Conservation (phyloP, 345 rosid species). For the Eutrema yunnanense region DNA sequence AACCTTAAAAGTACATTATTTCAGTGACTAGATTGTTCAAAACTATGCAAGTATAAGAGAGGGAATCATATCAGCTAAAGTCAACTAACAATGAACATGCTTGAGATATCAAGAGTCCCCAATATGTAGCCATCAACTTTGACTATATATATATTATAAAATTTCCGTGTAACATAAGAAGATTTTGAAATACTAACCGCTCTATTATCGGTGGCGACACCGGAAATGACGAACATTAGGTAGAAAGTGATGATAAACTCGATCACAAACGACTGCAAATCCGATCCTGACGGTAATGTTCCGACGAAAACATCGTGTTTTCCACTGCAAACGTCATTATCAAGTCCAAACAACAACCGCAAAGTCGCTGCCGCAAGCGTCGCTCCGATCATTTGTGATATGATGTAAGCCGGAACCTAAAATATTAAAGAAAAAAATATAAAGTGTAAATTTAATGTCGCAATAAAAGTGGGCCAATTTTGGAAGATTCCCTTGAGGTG, state of each 20-base stretch:
- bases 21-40: neutral
- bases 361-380: slow-evolving; percentile 80
- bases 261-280: slow-evolving; percentile 64
- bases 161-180: neutral
- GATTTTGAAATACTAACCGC: slow-evolving; percentile 50
- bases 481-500: neutral
- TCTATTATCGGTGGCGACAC: slow-evolving; percentile 90
- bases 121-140: too few relatives aligned
- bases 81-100: neutral
- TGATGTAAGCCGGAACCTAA: slow-evolving; percentile 76
- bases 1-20: neutral
- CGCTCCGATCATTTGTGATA: slow-evolving; percentile 66
- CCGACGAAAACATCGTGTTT: slow-evolving; percentile 62
- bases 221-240: slow-evolving; percentile 82
- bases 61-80: neutral
- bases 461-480: neutral
- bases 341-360: slow-evolving; percentile 47
- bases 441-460: neutral
- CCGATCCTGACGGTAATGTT: slow-evolving; percentile 64
- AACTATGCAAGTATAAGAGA: neutral
- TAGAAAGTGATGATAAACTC: slow-evolving; percentile 96
- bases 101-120: too few relatives aligned
- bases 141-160: too few relatives aligned
- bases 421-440: neutral
- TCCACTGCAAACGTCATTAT: slow-evolving; percentile 39